Evolutionary conservation across 371 early-diverging fungal species (phyloP).

Genomic region (Rhizopus sp.): DNA sequence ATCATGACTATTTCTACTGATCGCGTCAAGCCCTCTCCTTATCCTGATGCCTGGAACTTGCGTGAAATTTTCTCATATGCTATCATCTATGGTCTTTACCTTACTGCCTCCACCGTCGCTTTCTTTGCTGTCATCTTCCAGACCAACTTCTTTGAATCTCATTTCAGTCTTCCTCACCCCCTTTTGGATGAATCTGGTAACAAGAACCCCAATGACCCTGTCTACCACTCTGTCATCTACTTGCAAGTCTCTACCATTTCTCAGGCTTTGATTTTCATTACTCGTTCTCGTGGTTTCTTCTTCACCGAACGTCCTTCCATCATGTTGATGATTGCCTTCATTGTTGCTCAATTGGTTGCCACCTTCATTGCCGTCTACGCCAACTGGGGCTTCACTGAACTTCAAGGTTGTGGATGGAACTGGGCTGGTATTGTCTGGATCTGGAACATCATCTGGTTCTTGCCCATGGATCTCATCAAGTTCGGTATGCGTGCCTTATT

Average conservation of each 20-base stretch:
- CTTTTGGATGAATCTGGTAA: slow-evolving; percentile 35
- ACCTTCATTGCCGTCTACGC: slow-evolving; percentile 66
- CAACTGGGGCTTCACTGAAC: slow-evolving; percentile 62
- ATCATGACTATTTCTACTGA: slow-evolving; percentile 68
- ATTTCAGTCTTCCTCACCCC: slow-evolving; percentile 19
- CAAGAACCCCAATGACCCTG: slow-evolving; percentile 44
- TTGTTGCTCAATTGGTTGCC: slow-evolving; percentile 60
- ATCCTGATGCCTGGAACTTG: slow-evolving; percentile 62
- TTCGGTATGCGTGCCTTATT: slow-evolving; percentile 64
- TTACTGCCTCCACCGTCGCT: slow-evolving; percentile 58
- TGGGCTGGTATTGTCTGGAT: slow-evolving; percentile 73
- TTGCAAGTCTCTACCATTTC: slow-evolving; percentile 62
- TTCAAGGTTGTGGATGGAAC: slow-evolving; percentile 60
- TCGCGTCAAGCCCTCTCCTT: slow-evolving; percentile 59
- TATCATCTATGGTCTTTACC: slow-evolving; percentile 59
- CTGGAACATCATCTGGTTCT: slow-evolving; percentile 79
- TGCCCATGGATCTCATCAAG: slow-evolving; percentile 75
- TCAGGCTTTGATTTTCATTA: slow-evolving; percentile 63
- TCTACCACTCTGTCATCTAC: slow-evolving; percentile 60
- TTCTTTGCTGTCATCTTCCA: slow-evolving; percentile 52
- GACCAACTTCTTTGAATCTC: slow-evolving; percentile 49
- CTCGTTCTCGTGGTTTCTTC: slow-evolving; percentile 64
- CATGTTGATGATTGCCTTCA: slow-evolving; percentile 55
- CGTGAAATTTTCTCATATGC: slow-evolving; percentile 61
- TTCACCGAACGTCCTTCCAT: slow-evolving; percentile 60